phyloP scores from a whole-genome alignment of 2,329 filamentous ascomycete genomes.

The Fusarium redolens region DNA sequence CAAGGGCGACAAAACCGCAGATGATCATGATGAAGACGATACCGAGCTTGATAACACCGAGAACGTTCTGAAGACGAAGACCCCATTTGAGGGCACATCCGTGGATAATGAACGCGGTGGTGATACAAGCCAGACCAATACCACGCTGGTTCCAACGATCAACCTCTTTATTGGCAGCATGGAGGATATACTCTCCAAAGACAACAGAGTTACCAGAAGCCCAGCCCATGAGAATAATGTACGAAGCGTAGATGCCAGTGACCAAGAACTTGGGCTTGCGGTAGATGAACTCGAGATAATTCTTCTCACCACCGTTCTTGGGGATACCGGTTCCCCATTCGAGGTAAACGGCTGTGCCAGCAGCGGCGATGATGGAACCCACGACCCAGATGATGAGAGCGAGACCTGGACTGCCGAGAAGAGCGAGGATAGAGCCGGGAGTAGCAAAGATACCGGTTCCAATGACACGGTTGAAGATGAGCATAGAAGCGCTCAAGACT shows the following conservation, averaged over 20 bases:
- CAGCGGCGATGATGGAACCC: slow-evolving; percentile 70
- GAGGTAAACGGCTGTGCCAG: slow-evolving; percentile 72
- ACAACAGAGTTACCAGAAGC: slow-evolving; percentile 75
- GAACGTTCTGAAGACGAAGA: slow-evolving; percentile 72
- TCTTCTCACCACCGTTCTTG: slow-evolving; percentile 73
- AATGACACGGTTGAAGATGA: slow-evolving; percentile 74
- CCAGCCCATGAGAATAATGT: slow-evolving; percentile 73
- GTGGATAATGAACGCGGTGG: slow-evolving; percentile 73
- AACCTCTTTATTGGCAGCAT: slow-evolving; percentile 71
- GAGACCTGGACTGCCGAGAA: slow-evolving; percentile 71
- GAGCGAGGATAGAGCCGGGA: slow-evolving; percentile 65
- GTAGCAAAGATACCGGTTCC: slow-evolving; percentile 76
- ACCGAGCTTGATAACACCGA: slow-evolving; percentile 74
- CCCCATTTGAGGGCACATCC: slow-evolving; percentile 73
- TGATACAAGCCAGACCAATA: slow-evolving; percentile 74
- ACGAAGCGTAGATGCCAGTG: slow-evolving; percentile 70
- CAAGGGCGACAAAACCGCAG: slow-evolving; percentile 70
- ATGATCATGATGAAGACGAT: slow-evolving; percentile 74
- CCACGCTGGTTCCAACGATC: slow-evolving; percentile 75
- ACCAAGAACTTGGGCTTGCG: slow-evolving; percentile 69
- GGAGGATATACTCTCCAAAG: slow-evolving; percentile 77
- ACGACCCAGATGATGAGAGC: slow-evolving; percentile 72
- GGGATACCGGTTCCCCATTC: slow-evolving; percentile 75
- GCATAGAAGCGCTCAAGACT: slow-evolving; percentile 64
- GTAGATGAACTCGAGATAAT: slow-evolving; percentile 74